Conservation (phyloP, 257 asterid genomes). For the Ehretia macrophylla region DNA sequence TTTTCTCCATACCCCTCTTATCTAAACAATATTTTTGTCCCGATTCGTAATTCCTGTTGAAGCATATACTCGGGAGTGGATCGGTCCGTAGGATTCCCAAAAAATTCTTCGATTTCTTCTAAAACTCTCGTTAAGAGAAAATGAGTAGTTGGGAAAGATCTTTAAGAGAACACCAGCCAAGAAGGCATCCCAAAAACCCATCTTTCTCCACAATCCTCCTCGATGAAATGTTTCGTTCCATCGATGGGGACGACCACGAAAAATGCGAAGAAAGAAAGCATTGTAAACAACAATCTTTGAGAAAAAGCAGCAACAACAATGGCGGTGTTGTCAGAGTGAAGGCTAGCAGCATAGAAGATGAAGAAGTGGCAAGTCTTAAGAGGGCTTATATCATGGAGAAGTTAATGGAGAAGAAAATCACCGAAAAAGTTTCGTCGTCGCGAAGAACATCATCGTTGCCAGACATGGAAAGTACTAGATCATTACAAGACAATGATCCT, state of each 20-base stretch:
- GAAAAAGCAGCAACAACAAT: neutral
- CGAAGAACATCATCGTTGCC: slow-evolving; percentile 17
- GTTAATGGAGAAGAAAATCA: slow-evolving; percentile 51
- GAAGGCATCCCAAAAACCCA: slow-evolving; percentile 31
- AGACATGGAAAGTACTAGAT: slow-evolving; percentile 12
- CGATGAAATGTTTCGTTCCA: slow-evolving; percentile 85
- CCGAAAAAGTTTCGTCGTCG: slow-evolving; percentile 7
- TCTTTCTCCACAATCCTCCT: slow-evolving; percentile 85
- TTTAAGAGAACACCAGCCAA: slow-evolving; percentile 28
- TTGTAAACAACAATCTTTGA: neutral
- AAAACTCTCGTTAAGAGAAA: too few relatives aligned
- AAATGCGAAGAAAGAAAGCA: neutral
- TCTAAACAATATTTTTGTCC: too few relatives aligned
- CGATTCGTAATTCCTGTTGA: too few relatives aligned
- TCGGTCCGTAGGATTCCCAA: too few relatives aligned
- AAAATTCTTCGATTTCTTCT: too few relatives aligned
- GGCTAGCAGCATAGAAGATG: slow-evolving; percentile 17
- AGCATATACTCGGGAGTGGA: too few relatives aligned
- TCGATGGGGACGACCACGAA: slow-evolving; percentile 45
- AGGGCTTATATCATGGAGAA: slow-evolving; percentile 52
- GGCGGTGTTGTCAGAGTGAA: slow-evolving; percentile 3
- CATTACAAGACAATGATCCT: slow-evolving; percentile 42
- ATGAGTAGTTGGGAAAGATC: slow-evolving; percentile 43
- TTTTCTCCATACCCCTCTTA: too few relatives aligned
- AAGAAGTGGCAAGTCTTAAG: slow-evolving; percentile 23